Conservation (phyloP, 768 basidiomycete species). For the Cubamyces sp. region DNA sequence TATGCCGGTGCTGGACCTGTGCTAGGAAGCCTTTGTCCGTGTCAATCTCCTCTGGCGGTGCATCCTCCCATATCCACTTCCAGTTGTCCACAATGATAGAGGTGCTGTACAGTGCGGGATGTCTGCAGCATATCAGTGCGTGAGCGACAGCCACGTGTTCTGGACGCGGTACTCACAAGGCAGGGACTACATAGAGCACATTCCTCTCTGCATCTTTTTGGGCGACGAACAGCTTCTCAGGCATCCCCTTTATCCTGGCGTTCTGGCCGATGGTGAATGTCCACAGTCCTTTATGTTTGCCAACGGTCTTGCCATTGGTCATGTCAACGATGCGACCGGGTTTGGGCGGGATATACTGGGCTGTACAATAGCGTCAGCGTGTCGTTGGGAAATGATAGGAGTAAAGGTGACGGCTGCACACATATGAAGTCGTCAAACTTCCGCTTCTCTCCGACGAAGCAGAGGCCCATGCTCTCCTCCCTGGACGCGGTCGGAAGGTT, state of each 20-base stretch:
- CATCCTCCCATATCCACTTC: conserved; percentile 77
- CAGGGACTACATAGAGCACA: conserved; percentile 75
- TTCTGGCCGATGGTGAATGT: conserved; percentile 85
- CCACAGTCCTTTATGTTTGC: conserved; percentile 78
- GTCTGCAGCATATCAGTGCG: conserved; percentile 47
- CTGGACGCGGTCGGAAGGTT: conserved; percentile 73
- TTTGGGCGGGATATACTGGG: conserved; percentile 71
- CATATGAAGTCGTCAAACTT: conserved; percentile 77
- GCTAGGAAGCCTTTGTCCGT: conserved; percentile 49
- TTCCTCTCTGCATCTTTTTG: conserved; percentile 67
- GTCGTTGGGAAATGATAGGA: background rate
- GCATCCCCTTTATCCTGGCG: conserved; percentile 65
- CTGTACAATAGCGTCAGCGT: conserved; percentile 44
- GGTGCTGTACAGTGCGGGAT: conserved; percentile 54
- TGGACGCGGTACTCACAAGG: conserved; percentile 49
- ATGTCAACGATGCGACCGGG: conserved; percentile 72
- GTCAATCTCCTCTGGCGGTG: conserved; percentile 52
- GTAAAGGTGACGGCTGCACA: conserved; percentile 37
- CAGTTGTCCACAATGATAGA: conserved; percentile 51
- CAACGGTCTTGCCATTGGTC: conserved; percentile 55
- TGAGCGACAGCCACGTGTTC: background rate
- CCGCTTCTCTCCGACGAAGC: conserved; percentile 86
- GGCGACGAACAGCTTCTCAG: conserved; percentile 69
- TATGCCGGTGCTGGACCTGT: conserved; percentile 69
- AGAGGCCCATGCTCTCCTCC: conserved; percentile 91